Base-by-base conservation (phyloP, 768 basidiomycete genomes). In the Sporobolomyces pararoseus region DNA sequence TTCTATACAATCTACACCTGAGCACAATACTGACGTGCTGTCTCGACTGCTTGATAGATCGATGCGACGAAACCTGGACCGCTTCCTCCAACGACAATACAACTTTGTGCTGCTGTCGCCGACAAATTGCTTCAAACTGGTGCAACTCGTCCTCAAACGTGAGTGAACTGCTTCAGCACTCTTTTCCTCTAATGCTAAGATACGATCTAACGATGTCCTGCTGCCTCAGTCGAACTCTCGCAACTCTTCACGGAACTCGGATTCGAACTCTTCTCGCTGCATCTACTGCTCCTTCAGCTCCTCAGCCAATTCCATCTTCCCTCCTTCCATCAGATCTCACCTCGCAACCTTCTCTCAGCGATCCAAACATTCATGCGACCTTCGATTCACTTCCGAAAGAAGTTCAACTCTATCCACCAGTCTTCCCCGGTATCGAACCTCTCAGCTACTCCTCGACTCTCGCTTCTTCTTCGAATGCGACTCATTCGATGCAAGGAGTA, bases 181-280 rank as follows among this genome's bases (percentile, higher is more conserved):
- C 34, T n/a, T 19, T 2, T 21, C 31, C 31, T 3, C 13, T 5
- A 21, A 27, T 37, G 37, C 19, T 16, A 9, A 0, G n/a, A 21
- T 6, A 23, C n/a, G 16, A n/a, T 3, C 32, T 37, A n/a, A 37
- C 61, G 4, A 14, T n/a, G 27, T 34, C 35, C 17, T 29, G 6
- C 9, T 21, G 21, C 31, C 21, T 0, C 52, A 61, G 63, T 25
- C 69, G 69, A 7, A 70, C 58, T 7, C 69, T 70, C 35, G 69
- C 69, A 4, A 65, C 69, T 7, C 59, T 70, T n/a, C 69, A 70
- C 59, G 63, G 63, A 14, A 70, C 69, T 21, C 63, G 69, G n/a
- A 70, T 70, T 44, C 50, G 52, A 14, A 60, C 64, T 7, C 63
- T 70, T 31, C 64, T 70, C 14, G 54, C 39, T 2, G 54, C 49